Evolutionary conservation across 2,329 filamentous ascomycete species (phyloP).

Genomic region (Mollisiaceae sp.): DNA sequence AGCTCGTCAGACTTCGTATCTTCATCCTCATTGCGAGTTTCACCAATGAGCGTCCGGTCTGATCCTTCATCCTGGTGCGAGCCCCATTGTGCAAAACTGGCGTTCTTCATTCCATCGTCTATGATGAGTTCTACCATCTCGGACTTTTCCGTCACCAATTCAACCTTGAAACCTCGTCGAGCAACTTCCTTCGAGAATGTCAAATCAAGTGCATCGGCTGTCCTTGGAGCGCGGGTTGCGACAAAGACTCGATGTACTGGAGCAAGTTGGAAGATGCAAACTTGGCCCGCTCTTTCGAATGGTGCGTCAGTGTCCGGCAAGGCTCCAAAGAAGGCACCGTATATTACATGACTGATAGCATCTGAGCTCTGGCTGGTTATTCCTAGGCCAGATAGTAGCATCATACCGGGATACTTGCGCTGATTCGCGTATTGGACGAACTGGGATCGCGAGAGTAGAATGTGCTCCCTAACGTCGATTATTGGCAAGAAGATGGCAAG

Average conservation of each 20-base stretch:
- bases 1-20: conserved; percentile 1
- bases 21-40: neutral
- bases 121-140: conserved; percentile 5
- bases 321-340: conserved; percentile 2
- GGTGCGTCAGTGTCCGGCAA: neutral
- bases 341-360: neutral
- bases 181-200: conserved; percentile 8
- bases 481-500: neutral
- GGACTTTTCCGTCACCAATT: conserved; percentile 4
- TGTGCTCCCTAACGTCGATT: conserved; percentile 1
- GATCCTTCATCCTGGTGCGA: conserved; percentile 5
- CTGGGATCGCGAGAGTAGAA: neutral
- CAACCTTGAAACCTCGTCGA: conserved; percentile 6
- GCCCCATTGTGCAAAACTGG: conserved; percentile 3
- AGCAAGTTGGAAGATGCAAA: conserved; percentile 7
- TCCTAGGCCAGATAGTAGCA: neutral
- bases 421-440: conserved; percentile 3
- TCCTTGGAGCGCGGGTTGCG: neutral
- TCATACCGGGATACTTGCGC: neutral
- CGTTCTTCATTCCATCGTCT: conserved; percentile 18
- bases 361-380: conserved; percentile 4
- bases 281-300: conserved; percentile 2
- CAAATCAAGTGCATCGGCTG: neutral
- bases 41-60: neutral
- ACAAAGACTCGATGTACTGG: conserved; percentile 8